A percentile compares a stretch with the other conserved stretches of the same genome.
These are phyloP conservation scores for Globisporangium recalcitrans DNA, from an alignment of 352 stramenopile genomes.

Conservation along the genomic window DNA sequence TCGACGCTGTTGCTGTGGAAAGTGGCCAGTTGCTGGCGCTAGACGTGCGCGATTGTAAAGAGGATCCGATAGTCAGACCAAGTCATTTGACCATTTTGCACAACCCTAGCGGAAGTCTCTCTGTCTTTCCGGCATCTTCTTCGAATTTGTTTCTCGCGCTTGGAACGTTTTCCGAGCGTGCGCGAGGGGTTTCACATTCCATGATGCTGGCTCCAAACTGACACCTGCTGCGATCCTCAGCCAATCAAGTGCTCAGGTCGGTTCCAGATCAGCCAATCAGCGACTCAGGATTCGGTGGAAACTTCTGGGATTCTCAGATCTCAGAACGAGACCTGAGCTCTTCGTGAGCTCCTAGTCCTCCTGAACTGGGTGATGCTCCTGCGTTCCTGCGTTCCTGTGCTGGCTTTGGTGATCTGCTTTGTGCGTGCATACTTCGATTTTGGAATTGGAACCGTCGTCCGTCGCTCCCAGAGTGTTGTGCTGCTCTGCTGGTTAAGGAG, in stretches of 20 bases:
- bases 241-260: neutral
- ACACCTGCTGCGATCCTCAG: neutral
- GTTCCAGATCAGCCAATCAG: neutral
- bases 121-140: too few relatives aligned
- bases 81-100: too few relatives aligned
- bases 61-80: too few relatives aligned
- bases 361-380: too few relatives aligned
- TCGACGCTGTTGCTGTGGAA: neutral
- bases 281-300: neutral
- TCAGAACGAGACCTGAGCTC: neutral
- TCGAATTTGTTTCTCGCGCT: too few relatives aligned
- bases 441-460: too few relatives aligned
- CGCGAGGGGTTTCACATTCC: too few relatives aligned
- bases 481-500: neutral
- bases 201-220: constrained; percentile 6
- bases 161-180: too few relatives aligned
- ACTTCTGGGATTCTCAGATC: neutral
- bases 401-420: neutral
- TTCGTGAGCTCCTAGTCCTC: neutral
- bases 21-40: too few relatives aligned
- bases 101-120: too few relatives aligned
- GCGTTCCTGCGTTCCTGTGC: too few relatives aligned
- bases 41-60: too few relatives aligned
- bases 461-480: neutral
- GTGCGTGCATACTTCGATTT: neutral